A percentile compares a stretch with the other conserved stretches of the same genome.
Evolutionary conservation across 1,284 basidiomycete species (phyloP).

Genomic region (Apiotrichum gracile): DNA sequence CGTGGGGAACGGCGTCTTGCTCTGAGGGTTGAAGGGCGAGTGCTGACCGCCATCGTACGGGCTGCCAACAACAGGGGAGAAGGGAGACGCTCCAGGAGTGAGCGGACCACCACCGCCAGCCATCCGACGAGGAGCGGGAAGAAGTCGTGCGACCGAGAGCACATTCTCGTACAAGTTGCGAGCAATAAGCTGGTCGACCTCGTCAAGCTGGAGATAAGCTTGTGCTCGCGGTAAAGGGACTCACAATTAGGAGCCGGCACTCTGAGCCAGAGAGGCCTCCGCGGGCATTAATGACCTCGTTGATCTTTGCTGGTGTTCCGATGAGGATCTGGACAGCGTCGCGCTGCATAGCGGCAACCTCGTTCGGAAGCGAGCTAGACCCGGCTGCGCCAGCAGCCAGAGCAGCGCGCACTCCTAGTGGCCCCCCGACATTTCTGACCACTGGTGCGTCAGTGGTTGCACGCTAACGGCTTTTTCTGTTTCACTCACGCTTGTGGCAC

Average conservation of each 20-base stretch:
- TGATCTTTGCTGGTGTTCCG: constrained; percentile 92
- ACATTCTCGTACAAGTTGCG: constrained; percentile 94
- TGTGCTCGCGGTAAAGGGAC: constrained; percentile 8
- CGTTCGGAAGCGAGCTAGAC: constrained; percentile 61
- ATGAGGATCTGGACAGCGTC: constrained; percentile 91
- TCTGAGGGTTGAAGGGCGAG: constrained; percentile 54
- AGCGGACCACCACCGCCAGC: constrained; percentile 16
- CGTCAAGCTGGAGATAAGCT: constrained; percentile 58
- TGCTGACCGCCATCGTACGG: constrained; percentile 44
- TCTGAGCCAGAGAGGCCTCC: constrained; percentile 62
- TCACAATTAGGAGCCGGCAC: constrained; percentile 74
- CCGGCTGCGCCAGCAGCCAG: constrained; percentile 72
- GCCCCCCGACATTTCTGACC: constrained; percentile 86
- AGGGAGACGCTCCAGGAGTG: constrained; percentile 29
- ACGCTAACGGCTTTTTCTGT: neutral
- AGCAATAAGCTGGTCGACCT: constrained; percentile 93
- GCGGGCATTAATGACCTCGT: constrained; percentile 80
- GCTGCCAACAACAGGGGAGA: constrained; percentile 40
- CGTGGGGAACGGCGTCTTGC: constrained; percentile 46
- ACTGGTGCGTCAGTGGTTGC: constrained; percentile 49
- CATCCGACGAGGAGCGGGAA: constrained; percentile 76
- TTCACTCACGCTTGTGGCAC: constrained; percentile 64
- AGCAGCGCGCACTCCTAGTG: constrained; percentile 81
- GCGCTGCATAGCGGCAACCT: constrained; percentile 77
- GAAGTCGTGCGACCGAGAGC: constrained; percentile 78